These are phyloP conservation scores for Platanus orientalis DNA, from an alignment of 164 flowering plant genomes.

Conservation along the genomic window DNA sequence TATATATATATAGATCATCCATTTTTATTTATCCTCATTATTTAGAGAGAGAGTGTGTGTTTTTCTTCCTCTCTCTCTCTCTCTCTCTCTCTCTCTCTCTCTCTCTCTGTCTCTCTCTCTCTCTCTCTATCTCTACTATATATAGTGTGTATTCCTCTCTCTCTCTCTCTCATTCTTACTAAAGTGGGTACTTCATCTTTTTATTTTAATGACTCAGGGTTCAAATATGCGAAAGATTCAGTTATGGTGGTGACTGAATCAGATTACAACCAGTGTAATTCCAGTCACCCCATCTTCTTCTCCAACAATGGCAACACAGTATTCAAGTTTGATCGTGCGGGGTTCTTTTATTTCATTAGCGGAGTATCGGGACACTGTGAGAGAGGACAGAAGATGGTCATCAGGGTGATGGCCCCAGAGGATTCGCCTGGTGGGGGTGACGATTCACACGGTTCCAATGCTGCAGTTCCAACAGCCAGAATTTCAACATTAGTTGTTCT, in stretches of 20 bases:
- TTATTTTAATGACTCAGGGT: constrained; percentile 35
- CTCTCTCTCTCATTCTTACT: too few species aligned
- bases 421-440: constrained; percentile 1
- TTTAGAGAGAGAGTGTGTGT: neutral
- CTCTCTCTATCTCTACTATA: too few species aligned
- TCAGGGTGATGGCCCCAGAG: constrained; percentile 38
- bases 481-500: constrained; percentile 1
- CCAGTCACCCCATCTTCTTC: constrained; percentile 44
- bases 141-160: too few species aligned
- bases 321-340: constrained; percentile 36
- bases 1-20: too few species aligned
- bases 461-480: neutral
- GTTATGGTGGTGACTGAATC: constrained; percentile 50
- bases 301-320: constrained; percentile 58
- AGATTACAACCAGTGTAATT: constrained; percentile 53
- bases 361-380: constrained; percentile 63
- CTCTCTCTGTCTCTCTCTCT: too few species aligned
- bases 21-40: too few species aligned
- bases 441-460: too few species aligned
- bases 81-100: too few species aligned
- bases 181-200: too few species aligned
- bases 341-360: constrained; percentile 65
- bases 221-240: constrained; percentile 61
- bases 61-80: constrained; percentile 3
- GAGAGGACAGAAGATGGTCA: constrained; percentile 58